These are phyloP conservation scores for Entomortierella parvispora DNA, from an alignment of 192 early-diverging fungal genomes.

Conservation along the genomic window DNA sequence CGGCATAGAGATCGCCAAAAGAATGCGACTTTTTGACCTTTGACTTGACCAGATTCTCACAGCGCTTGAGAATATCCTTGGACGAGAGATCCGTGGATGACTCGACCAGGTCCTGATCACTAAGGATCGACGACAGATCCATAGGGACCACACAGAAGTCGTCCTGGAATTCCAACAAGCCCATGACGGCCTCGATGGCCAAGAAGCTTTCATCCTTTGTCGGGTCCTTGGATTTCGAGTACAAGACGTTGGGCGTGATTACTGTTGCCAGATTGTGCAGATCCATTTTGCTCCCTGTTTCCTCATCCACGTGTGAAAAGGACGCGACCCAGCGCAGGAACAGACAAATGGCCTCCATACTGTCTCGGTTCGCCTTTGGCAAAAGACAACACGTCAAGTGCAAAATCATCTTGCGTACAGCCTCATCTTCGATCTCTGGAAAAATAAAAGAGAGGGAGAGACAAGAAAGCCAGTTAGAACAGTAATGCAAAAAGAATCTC, in stretches of 20 bases:
- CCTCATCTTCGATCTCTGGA: slow-evolving; percentile 61
- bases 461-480: background rate
- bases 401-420: slow-evolving; percentile 70
- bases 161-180: slow-evolving; percentile 71
- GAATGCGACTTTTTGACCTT: slow-evolving; percentile 58
- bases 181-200: slow-evolving; percentile 73
- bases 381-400: slow-evolving; percentile 87
- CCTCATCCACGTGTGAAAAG: slow-evolving; percentile 72
- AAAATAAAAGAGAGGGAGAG: background rate
- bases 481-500: slow-evolving; percentile 1
- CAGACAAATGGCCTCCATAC: slow-evolving; percentile 87
- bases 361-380: slow-evolving; percentile 91
- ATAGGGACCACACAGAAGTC: slow-evolving; percentile 71
- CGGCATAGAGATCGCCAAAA: slow-evolving; percentile 37
- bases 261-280: slow-evolving; percentile 92
- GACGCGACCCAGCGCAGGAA: slow-evolving; percentile 89
- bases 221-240: slow-evolving; percentile 86
- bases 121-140: slow-evolving; percentile 61
- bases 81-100: slow-evolving; percentile 60
- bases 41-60: slow-evolving; percentile 57
- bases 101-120: slow-evolving; percentile 58
- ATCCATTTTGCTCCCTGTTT: slow-evolving; percentile 92
- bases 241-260: slow-evolving; percentile 93
- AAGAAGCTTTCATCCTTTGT: slow-evolving; percentile 76
- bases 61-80: slow-evolving; percentile 64